These are phyloP conservation scores for Mucor circinelloides DNA, from an alignment of 371 early-diverging fungal genomes.

Conservation along the genomic window DNA sequence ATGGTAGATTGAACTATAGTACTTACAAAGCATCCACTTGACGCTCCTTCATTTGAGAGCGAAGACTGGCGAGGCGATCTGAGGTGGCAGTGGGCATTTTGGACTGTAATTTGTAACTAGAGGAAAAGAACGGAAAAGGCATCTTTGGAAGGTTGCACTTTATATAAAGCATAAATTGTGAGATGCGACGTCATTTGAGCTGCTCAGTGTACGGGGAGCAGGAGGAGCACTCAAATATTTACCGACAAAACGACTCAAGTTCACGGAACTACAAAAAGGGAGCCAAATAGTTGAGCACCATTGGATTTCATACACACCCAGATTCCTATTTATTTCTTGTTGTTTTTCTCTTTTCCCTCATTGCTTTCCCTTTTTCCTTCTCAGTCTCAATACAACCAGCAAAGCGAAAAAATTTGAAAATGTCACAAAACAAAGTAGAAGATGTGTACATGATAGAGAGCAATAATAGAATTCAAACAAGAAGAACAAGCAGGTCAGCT, in stretches of 20 bases:
- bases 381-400: neutral
- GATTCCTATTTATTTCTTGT: neutral
- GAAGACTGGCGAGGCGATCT: conserved; percentile 63
- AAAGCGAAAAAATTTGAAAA: neutral
- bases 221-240: neutral
- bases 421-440: conserved; percentile 7
- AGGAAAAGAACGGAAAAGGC: conserved; percentile 11
- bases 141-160: neutral
- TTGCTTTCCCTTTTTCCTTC: conserved; percentile 9
- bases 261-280: neutral
- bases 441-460: conserved; percentile 1
- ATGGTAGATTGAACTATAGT: neutral
- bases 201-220: neutral
- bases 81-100: conserved; percentile 55
- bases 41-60: conserved; percentile 72
- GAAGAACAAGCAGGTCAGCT: conserved; percentile 21
- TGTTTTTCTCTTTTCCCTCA: neutral
- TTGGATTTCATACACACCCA: neutral
- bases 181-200: conserved; percentile 5
- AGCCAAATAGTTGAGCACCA: neutral
- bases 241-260: neutral
- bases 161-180: neutral
- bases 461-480: conserved; percentile 15
- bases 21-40: conserved; percentile 77
- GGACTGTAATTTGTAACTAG: neutral